Evolutionary conservation across 2,329 filamentous ascomycete genomes (phyloP), one percentile per base, ranked within the genome.

Genomic region (Fusarium sp.): DNA sequence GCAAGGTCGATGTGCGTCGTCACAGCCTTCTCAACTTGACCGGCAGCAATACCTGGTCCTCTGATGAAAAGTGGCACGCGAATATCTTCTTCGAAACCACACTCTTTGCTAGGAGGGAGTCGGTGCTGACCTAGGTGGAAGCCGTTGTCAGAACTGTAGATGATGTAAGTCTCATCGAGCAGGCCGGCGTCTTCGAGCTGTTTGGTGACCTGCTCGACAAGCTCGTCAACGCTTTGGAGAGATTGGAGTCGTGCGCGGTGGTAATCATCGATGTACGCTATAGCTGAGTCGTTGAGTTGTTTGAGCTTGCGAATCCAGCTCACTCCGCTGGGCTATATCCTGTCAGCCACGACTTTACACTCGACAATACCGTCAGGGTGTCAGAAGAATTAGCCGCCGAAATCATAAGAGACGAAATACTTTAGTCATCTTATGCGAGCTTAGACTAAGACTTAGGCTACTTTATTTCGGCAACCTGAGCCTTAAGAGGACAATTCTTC

Each of bases 1-100:
- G 87, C 88, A 3, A 92, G 78, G 70, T 91, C 90, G 5, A 89
- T 86, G 71, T 92, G 90, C 0, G 88, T 86, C 0, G 87, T 90
- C 3, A 87, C 83, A 4, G 81, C 79, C 12, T 83, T 77, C 20
- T 82, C 81, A 1, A 76, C 76, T 7, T 74, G 59, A 0, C 80
- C 80, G 20, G 80, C 72, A 0, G 83, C 77, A 3, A 90, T 76
- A 0, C 84, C 84, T 0, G 88, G 88, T 0, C 88, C 88, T 5
- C 87, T 82, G 27, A 90, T 80, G 32, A 86, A 81, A 7, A 90
- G 75, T 0, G 88, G 88, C 1, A 90, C 84, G 4, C 87, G 84
- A 63, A 90, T 86, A 63, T 90, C 87, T 53, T 88, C 86, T 37
- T 90, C 88, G 57, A 85, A 88, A 0, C 83, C 85, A 59, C 86